These are phyloP conservation scores for Carpediemonas membranifera DNA, from an alignment of 78 protist genomes.

Conservation along the genomic window DNA sequence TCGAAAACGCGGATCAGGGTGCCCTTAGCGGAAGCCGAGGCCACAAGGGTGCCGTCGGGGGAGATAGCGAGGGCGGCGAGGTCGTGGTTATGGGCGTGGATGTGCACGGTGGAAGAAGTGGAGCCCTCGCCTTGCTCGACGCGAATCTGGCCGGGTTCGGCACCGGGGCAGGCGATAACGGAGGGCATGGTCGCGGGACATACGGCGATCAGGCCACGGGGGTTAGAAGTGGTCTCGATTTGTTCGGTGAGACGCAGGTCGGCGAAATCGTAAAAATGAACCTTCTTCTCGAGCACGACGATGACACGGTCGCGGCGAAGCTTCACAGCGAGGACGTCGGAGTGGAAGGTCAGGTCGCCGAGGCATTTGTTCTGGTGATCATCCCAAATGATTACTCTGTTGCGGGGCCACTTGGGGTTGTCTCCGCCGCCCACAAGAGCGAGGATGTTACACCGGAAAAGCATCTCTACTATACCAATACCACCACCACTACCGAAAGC, in stretches of 20 bases:
- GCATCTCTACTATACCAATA: slow-evolving; percentile 84
- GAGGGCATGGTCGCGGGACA: slow-evolving; percentile 1
- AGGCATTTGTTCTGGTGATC: slow-evolving; percentile 62
- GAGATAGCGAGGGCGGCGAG: slow-evolving; percentile 57
- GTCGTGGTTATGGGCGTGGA: slow-evolving; percentile 59
- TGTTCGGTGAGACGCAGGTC: too few species aligned
- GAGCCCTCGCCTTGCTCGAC: slow-evolving; percentile 15
- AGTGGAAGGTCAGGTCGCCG: slow-evolving; percentile 70
- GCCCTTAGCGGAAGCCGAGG: slow-evolving; percentile 86
- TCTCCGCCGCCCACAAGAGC: slow-evolving; percentile 93
- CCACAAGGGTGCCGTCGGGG: slow-evolving; percentile 72
- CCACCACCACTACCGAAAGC: slow-evolving; percentile 66
- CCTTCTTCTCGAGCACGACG: slow-evolving; percentile 64
- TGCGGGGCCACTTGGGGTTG: slow-evolving; percentile 67
- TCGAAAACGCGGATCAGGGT: slow-evolving; percentile 81
- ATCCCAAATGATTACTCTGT: slow-evolving; percentile 88
- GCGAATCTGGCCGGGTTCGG: slow-evolving; percentile 11
- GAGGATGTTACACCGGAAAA: slow-evolving; percentile 82
- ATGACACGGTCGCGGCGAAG: slow-evolving; percentile 80
- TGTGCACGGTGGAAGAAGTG: slow-evolving; percentile 19
- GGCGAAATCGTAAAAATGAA: slow-evolving; percentile 74
- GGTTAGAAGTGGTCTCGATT: slow-evolving; percentile 74
- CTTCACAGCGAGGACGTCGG: slow-evolving; percentile 77
- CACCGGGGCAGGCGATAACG: slow-evolving; percentile 24
- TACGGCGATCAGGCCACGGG: slow-evolving; percentile 26